A percentile compares a stretch with the other conserved stretches of the same genome.
Conservation (phyloP, 768 basidiomycete genomes). For the Tubosaeta sp. region DNA sequence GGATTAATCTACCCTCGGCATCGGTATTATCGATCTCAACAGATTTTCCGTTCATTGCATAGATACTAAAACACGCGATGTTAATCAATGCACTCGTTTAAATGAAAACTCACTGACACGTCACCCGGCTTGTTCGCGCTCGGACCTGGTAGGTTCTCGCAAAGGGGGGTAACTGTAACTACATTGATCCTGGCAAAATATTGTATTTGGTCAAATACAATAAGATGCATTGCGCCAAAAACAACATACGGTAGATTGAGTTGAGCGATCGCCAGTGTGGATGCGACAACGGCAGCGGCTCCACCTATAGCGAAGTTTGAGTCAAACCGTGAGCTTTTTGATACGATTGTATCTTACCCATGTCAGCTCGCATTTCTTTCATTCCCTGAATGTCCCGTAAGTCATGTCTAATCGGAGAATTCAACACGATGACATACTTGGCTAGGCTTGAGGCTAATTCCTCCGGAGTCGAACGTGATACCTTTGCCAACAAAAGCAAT, state of each 20-base stretch:
- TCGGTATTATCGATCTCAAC: constrained; percentile 88
- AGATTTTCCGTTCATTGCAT: constrained; percentile 86
- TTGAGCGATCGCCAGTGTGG: constrained; percentile 76
- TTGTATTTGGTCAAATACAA: not conserved
- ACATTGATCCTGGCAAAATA: constrained; percentile 58
- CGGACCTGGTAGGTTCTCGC: constrained; percentile 82
- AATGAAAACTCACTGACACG: constrained; percentile 44
- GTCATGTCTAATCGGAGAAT: not conserved
- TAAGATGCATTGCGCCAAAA: not conserved
- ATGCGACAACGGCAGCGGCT: constrained; percentile 71
- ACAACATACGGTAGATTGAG: constrained; percentile 70
- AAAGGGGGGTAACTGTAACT: constrained; percentile 66
- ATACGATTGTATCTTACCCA: constrained; percentile 72
- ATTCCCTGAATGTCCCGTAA: constrained; percentile 47
- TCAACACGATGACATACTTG: constrained; percentile 39
- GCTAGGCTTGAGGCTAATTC: constrained; percentile 79
- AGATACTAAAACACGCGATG: constrained; percentile 44
- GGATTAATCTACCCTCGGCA: constrained; percentile 74
- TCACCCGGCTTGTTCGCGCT: constrained; percentile 75
- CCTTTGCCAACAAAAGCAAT: constrained; percentile 83
- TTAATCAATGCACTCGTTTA: not conserved
- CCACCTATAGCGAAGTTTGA: constrained; percentile 43
- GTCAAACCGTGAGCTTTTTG: no score
- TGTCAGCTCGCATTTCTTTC: constrained; percentile 84
- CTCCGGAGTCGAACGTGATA: constrained; percentile 87